These are phyloP conservation scores for Russula brevipes DNA, from an alignment of 768 basidiomycete genomes.

Conservation along the genomic window DNA sequence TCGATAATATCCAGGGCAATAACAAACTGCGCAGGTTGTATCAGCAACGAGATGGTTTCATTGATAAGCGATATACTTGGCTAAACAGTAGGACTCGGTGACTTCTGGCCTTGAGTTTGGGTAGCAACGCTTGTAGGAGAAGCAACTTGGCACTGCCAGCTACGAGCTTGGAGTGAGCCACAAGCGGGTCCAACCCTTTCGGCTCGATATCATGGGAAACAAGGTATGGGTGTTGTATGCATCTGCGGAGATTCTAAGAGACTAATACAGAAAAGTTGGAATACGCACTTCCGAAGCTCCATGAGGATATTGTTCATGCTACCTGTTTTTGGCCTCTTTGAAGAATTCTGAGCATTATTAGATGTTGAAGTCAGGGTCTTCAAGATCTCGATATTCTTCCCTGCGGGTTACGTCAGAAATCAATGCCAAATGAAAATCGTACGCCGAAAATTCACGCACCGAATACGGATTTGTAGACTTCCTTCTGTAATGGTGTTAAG, in stretches of 20 bases:
- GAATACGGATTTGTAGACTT: constrained; percentile 81
- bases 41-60: background rate
- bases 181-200: constrained; percentile 45
- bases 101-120: constrained; percentile 76
- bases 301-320: constrained; percentile 75
- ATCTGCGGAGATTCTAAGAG: constrained; percentile 41
- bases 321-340: constrained; percentile 43
- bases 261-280: background rate
- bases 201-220: constrained; percentile 79
- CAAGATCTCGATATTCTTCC: constrained; percentile 64
- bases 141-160: constrained; percentile 83
- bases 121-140: constrained; percentile 69
- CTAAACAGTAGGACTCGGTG: constrained; percentile 91
- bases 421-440: constrained; percentile 13
- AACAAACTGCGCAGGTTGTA: constrained; percentile 56
- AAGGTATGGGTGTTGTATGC: constrained; percentile 89
- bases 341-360: constrained; percentile 30
- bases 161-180: constrained; percentile 74
- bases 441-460: constrained; percentile 40
- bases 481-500: constrained; percentile 80
- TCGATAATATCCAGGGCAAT: constrained; percentile 84
- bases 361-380: constrained; percentile 49
- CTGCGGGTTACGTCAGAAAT: constrained; percentile 36
- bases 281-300: constrained; percentile 76
- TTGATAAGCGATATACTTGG: constrained; percentile 49